A percentile compares a stretch with the other conserved stretches of the same genome.
phyloP scores from a whole-genome alignment of 306 rosid genomes.

The Styphnolobium japonicum region DNA sequence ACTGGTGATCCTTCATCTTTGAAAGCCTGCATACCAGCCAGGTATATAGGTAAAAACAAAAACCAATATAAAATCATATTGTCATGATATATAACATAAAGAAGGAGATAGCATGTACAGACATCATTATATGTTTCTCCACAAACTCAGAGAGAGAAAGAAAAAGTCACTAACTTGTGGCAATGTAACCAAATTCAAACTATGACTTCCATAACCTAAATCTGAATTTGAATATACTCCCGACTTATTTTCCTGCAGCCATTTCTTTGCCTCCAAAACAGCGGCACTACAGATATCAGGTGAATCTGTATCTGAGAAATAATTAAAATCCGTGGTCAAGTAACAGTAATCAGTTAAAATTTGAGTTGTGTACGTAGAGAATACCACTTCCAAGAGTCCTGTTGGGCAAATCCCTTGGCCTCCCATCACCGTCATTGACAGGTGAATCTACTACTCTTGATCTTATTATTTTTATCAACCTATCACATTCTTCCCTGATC shows the following conservation, averaged over 20 bases:
- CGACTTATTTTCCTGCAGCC: conserved; percentile 74
- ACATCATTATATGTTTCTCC: neutral
- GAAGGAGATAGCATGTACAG: conserved; percentile 1
- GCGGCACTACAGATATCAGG: conserved; percentile 70
- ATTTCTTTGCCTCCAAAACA: conserved; percentile 82
- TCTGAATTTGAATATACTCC: conserved; percentile 57
- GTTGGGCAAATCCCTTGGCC: conserved; percentile 46
- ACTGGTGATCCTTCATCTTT: conserved; percentile 83
- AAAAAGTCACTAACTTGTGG: conserved; percentile 54
- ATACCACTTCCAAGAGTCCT: conserved; percentile 39
- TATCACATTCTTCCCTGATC: conserved; percentile 87
- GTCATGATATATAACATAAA: neutral
- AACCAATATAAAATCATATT: neutral
- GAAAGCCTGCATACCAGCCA: conserved; percentile 50
- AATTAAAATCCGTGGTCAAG: conserved; percentile 20
- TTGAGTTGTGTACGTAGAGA: conserved; percentile 12
- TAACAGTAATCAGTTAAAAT: conserved; percentile 11
- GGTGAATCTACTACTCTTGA: conserved; percentile 72
- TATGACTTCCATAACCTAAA: conserved; percentile 48
- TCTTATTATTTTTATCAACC: conserved; percentile 61
- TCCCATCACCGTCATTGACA: conserved; percentile 36
- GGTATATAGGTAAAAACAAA: conserved; percentile 11
- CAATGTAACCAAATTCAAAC: conserved; percentile 34
- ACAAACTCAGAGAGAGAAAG: conserved; percentile 4
- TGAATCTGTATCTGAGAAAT: conserved; percentile 37